Conservation (phyloP, 2,329 filamentous ascomycete species). For the Neofusicoccum cordaticola region DNA sequence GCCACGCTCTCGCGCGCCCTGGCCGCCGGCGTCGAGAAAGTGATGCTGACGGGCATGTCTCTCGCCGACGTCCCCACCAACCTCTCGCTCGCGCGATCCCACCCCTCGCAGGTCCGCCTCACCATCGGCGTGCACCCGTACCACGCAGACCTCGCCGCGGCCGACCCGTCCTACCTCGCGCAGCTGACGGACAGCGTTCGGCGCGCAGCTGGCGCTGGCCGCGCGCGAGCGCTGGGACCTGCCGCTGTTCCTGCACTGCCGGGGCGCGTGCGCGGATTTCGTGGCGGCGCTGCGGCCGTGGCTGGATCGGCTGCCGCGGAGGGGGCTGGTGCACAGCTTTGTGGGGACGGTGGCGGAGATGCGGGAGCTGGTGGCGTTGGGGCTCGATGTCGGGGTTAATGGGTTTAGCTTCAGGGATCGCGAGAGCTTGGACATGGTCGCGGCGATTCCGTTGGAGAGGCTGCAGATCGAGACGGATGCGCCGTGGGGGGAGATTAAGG, state of each 20-base stretch:
- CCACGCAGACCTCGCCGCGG: slow-evolving; percentile 43
- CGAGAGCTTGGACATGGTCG: slow-evolving; percentile 44
- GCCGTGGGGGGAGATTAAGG: slow-evolving; percentile 47
- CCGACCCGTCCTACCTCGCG: slow-evolving; percentile 28
- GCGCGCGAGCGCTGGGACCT: slow-evolving; percentile 30
- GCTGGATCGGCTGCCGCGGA: slow-evolving; percentile 33
- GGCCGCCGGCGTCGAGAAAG: slow-evolving; percentile 42
- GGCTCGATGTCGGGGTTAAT: slow-evolving; percentile 49
- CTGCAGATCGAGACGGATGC: slow-evolving; percentile 51
- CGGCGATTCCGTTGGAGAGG: slow-evolving; percentile 38
- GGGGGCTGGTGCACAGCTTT: slow-evolving; percentile 42
- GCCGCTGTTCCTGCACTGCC: slow-evolving; percentile 44
- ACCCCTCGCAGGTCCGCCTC: slow-evolving; percentile 33
- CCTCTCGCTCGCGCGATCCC: slow-evolving; percentile 21
- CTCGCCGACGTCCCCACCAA: slow-evolving; percentile 40
- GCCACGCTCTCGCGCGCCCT: slow-evolving; percentile 43
- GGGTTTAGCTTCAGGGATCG: slow-evolving; percentile 46
- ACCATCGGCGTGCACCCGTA: slow-evolving; percentile 54
- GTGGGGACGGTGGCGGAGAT: slow-evolving; percentile 42
- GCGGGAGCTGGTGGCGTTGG: slow-evolving; percentile 36
- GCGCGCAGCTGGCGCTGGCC: slow-evolving; percentile 42
- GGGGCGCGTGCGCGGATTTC: slow-evolving; percentile 44
- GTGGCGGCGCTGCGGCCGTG: slow-evolving; percentile 42
- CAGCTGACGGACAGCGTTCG: slow-evolving; percentile 26
- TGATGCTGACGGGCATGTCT: slow-evolving; percentile 39